Base-by-base conservation (phyloP, 768 basidiomycete genomes). In the Lanmaoa rubissima region DNA sequence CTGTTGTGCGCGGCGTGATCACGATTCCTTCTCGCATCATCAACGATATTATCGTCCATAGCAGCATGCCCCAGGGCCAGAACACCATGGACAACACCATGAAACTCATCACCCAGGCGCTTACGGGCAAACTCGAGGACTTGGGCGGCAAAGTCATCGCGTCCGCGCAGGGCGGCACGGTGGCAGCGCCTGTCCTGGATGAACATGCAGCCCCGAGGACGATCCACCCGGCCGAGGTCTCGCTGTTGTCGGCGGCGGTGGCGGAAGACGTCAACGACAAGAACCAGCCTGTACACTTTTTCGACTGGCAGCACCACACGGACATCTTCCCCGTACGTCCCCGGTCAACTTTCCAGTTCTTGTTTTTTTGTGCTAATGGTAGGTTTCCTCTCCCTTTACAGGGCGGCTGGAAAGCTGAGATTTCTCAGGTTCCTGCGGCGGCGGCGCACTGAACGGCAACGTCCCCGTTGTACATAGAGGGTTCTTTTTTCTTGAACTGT, bases 1-100 rank as follows among this genome's bases (percentile, higher is more conserved):
- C 69, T 0, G 7, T 70, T 3, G 35, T 72, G 32, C 63, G 61
- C 28, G 69, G 70, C 6, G 54, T 70, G 21, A 72, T 70, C 51
- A 54, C 58, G 42, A 58, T 69, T 16, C 61, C 67, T 3, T 56
- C 34, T 16, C 53, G 31, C 5, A 53, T 71, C 47, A 53, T 71
- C 51, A 53, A 67, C 35, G 61, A 65, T 0, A 58, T 69, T 53
- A 51, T 69, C 21, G 56, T 62, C 13, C 46, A 55, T 16, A 60
- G 48, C 34, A 54, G 45, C 31, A 36, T 52, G 13, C 51, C 48
- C 5, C 16, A 32, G 1, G n/a, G 48, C n/a, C 34, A 48, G 36
- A 48, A 45, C 32, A 61, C 62, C n/a, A 46, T 68, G 48, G 59
- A 56, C 4, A 38, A 26, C 12, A 65, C 61, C 0, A n/a, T 56